Conservation (phyloP, 495 filamentous ascomycete genomes). For the Delitschia confertaspora region DNA sequence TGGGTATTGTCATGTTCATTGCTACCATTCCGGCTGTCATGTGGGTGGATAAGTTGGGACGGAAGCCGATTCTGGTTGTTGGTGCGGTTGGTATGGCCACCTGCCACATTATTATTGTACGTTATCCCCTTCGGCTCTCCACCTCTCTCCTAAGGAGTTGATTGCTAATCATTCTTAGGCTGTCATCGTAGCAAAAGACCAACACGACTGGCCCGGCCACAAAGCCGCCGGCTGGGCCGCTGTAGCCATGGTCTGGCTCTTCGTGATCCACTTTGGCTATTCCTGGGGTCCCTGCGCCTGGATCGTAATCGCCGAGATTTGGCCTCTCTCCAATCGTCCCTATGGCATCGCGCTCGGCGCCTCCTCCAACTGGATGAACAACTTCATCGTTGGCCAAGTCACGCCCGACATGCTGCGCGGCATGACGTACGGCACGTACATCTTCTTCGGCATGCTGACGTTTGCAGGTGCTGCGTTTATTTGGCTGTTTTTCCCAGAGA, state of each 20-base stretch:
- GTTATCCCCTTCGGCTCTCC: constrained; percentile 1
- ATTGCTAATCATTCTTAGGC: constrained; percentile 33
- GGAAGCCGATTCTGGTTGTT: constrained; percentile 34
- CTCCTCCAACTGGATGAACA: constrained; percentile 48
- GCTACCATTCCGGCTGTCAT: constrained; percentile 61
- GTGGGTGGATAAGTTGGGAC: constrained; percentile 44
- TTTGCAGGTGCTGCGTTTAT: constrained; percentile 53
- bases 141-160: neutral
- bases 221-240: constrained; percentile 65
- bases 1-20: constrained; percentile 61
- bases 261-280: constrained; percentile 73
- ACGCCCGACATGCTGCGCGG: constrained; percentile 64
- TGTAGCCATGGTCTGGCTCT: constrained; percentile 74
- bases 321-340: constrained; percentile 63
- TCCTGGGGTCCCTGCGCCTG: constrained; percentile 62
- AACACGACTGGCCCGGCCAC: constrained; percentile 49
- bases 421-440: constrained; percentile 69
- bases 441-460: constrained; percentile 67
- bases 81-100: constrained; percentile 36
- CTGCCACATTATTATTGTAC: constrained; percentile 55
- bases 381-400: constrained; percentile 63
- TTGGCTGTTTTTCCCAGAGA: constrained; percentile 42
- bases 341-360: constrained; percentile 67
- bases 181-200: constrained; percentile 57
- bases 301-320: constrained; percentile 62